Base-by-base conservation (phyloP, 352 stramenopile genomes). In the Globisporangium okanoganense region DNA sequence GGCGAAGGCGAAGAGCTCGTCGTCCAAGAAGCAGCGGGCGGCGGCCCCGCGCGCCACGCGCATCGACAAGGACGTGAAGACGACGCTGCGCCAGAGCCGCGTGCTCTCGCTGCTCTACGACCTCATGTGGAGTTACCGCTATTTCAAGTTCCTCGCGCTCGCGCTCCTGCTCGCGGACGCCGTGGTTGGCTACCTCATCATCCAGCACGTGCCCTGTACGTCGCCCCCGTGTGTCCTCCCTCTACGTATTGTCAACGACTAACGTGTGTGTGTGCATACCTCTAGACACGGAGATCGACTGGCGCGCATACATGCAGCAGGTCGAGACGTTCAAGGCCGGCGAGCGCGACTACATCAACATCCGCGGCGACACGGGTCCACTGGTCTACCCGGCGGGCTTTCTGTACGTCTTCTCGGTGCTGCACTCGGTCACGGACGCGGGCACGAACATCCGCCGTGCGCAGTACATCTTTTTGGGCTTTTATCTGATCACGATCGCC, bases 291-390 rank as follows among this genome's bases (percentile, higher is more conserved):
- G 96, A 99, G 79, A 99, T 99, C 67, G 97, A 99, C 76, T 99
- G 96, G 96, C 84, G 91, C 64, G 97, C 97, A 16, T 99, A 99
- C 81, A 99, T 99, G 97, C 81, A 99, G 82, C 93, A 99, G 75
- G 97, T 99, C 27, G 81, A 88, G 61, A 69, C 83, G 31, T 97
- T 97, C 68, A 83, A 98, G 43, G 75, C 82, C 44, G 97, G 96
- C 61, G 94, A 99, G 71, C 83, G 90, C 31, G 87, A 99, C 75
- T 99, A 99, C 76, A 54, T 87, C 33, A 88, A 98, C 52, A 97
- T 99, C 63, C 75, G 85, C 43, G 97, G 97, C 35, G 87, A 95
- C 65, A 99, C 97, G 4, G 97, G 97, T 1, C 97, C 97, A 33
- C 70, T 99, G 5, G 97, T 99, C 41, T 99, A 99, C 72, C 97